These are phyloP conservation scores for Penicillium occitanis DNA, from an alignment of 2,329 filamentous ascomycete species.

Conservation along the genomic window DNA sequence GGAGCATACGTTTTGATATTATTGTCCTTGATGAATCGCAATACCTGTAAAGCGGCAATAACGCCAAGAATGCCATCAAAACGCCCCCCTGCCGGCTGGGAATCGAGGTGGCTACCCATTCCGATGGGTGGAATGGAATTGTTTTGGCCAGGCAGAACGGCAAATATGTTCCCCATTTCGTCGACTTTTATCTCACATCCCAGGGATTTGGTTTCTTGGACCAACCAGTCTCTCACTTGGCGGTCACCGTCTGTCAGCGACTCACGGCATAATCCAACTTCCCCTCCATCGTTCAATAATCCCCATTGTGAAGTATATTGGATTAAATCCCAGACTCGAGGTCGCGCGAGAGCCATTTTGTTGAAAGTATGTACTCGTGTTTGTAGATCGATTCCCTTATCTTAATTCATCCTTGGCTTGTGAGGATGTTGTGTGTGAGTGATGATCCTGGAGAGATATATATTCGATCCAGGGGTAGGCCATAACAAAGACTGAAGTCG, in stretches of 20 bases:
- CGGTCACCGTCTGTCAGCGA: slow-evolving; percentile 68
- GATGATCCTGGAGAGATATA: not conserved
- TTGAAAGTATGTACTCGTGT: not conserved
- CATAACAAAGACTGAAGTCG: not conserved
- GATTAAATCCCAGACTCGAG: not conserved
- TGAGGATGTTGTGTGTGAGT: not conserved
- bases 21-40: slow-evolving; percentile 63
- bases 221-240: slow-evolving; percentile 68
- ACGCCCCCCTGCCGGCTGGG: slow-evolving; percentile 52
- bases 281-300: slow-evolving; percentile 10
- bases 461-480: not conserved
- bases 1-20: slow-evolving; percentile 63
- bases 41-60: slow-evolving; percentile 66
- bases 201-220: slow-evolving; percentile 56
- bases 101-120: slow-evolving; percentile 69
- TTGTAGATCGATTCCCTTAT: not conserved
- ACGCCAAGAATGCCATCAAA: slow-evolving; percentile 76
- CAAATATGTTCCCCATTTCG: slow-evolving; percentile 77
- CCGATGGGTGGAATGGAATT: slow-evolving; percentile 59
- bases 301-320: not conserved
- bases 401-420: not conserved
- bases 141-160: slow-evolving; percentile 61
- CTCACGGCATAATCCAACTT: slow-evolving; percentile 66
- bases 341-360: not conserved
- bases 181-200: slow-evolving; percentile 66